Conservation (phyloP, 768 basidiomycete genomes). For the Leccinum longicurvipes region DNA sequence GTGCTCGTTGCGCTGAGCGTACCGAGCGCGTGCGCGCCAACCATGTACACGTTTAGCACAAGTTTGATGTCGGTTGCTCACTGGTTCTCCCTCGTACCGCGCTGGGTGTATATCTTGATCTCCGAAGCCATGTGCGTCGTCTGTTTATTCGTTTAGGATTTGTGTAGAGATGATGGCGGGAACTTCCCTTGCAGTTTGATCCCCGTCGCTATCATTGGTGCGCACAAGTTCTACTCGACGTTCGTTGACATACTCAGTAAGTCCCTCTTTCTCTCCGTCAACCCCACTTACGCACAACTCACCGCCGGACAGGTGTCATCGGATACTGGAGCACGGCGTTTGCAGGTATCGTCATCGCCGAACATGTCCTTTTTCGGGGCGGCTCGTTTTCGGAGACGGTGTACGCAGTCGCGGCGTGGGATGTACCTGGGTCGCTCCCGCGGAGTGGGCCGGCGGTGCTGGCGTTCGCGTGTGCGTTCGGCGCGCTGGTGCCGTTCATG, state of each 20-base stretch:
- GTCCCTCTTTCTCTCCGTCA: neutral
- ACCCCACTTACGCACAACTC: constrained; percentile 7
- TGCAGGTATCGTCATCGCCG: constrained; percentile 38
- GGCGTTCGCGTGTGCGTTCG: constrained; percentile 38
- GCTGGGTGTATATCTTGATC: constrained; percentile 46
- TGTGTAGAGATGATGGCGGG: neutral
- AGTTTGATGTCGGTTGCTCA: constrained; percentile 39
- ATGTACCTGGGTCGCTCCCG: constrained; percentile 36
- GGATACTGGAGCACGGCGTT: constrained; percentile 44
- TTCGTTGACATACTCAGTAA: constrained; percentile 41
- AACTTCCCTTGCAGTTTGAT: constrained; percentile 33
- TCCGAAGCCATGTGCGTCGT: constrained; percentile 41
- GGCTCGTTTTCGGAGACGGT: constrained; percentile 28
- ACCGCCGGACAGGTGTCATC: constrained; percentile 33
- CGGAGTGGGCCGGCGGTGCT: constrained; percentile 39
- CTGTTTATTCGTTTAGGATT: neutral
- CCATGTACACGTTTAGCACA: constrained; percentile 54
- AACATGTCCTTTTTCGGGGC: constrained; percentile 44
- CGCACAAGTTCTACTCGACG: constrained; percentile 41
- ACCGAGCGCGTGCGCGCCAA: constrained; percentile 54
- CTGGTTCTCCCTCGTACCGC: constrained; percentile 37
- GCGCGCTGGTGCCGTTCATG: constrained; percentile 46
- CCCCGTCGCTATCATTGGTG: constrained; percentile 47
- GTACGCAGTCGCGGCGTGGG: constrained; percentile 40
- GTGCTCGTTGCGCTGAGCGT: constrained; percentile 52